These are phyloP conservation scores for Cryptococcus sp. DNA, from an alignment of 1,284 basidiomycete genomes.

Conservation along the genomic window DNA sequence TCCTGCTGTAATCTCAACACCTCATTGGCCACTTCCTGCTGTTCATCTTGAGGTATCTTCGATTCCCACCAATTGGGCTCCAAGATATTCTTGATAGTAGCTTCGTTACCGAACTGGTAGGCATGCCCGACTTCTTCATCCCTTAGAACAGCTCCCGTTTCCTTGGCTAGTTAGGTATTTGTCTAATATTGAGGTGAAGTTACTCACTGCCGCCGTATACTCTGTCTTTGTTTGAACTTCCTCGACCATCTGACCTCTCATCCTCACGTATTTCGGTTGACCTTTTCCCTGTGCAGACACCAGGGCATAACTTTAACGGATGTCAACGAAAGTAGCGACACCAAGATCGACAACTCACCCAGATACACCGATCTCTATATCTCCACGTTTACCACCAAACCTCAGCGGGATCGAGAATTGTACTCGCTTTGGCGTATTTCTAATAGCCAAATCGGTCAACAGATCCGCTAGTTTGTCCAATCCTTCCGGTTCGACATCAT, in stretches of 20 bases:
- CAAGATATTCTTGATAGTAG: constrained; percentile 35
- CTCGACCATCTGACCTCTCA: constrained; percentile 70
- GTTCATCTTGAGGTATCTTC: constrained; percentile 16
- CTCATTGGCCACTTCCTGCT: constrained; percentile 26
- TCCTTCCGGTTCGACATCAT: constrained; percentile 58
- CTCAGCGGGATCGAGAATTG: constrained; percentile 77
- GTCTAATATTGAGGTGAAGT: neutral
- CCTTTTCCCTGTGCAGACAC: constrained; percentile 81
- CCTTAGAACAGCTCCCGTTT: constrained; percentile 42
- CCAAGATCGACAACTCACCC: constrained; percentile 56
- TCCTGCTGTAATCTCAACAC: constrained; percentile 21
- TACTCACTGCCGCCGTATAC: constrained; percentile 70
- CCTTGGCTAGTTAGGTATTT: constrained; percentile 12
- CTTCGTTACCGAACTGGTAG: constrained; percentile 42
- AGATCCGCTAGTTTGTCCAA: constrained; percentile 54
- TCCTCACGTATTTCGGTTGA: constrained; percentile 70
- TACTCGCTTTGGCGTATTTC: constrained; percentile 82
- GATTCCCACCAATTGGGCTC: constrained; percentile 43
- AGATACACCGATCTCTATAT: constrained; percentile 81
- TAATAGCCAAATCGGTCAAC: constrained; percentile 64
- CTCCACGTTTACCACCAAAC: constrained; percentile 59
- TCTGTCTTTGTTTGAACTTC: constrained; percentile 64
- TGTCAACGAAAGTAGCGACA: constrained; percentile 47
- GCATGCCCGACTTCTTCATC: constrained; percentile 38
- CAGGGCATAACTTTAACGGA: constrained; percentile 57